Percentiles rank a stretch among this genome's conserved stretches.
These are phyloP conservation scores for Magnolia kwangsiensis DNA, from an alignment of 164 flowering plant species.

Conservation along the genomic window DNA sequence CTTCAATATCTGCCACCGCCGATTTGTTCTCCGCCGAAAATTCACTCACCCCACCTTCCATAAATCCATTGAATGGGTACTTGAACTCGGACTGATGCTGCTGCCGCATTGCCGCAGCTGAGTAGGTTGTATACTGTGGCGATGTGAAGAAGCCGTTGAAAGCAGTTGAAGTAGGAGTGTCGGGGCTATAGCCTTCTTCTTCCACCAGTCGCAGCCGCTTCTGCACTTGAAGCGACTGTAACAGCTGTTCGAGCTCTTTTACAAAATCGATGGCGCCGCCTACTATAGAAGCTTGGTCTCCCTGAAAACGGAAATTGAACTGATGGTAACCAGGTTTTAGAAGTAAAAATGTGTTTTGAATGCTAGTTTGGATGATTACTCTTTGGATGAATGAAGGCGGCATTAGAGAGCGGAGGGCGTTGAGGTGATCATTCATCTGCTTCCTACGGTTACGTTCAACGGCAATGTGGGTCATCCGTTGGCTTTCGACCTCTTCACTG, in stretches of 20 bases:
- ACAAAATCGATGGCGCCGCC: slow-evolving; percentile 76
- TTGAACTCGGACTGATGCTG: neutral
- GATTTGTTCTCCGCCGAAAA: slow-evolving; percentile 24
- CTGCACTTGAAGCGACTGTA: slow-evolving; percentile 50
- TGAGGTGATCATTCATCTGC: slow-evolving; percentile 65
- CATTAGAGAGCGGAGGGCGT: slow-evolving; percentile 50
- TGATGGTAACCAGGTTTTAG: neutral
- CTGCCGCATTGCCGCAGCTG: neutral
- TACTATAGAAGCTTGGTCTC: slow-evolving; percentile 70
- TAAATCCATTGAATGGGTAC: slow-evolving; percentile 2
- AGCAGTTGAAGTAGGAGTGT: slow-evolving; percentile 10
- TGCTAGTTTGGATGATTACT: slow-evolving; percentile 22
- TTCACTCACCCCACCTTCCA: slow-evolving; percentile 7
- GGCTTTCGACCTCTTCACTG: slow-evolving; percentile 59
- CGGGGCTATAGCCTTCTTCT: slow-evolving; percentile 11
- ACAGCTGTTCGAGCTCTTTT: slow-evolving; percentile 58
- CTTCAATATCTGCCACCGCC: slow-evolving; percentile 37
- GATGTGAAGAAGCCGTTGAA: slow-evolving; percentile 27
- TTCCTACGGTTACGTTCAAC: slow-evolving; percentile 66
- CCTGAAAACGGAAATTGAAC: slow-evolving; percentile 26
- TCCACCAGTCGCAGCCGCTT: slow-evolving; percentile 26
- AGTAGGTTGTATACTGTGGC: slow-evolving; percentile 23
- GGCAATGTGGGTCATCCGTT: slow-evolving; percentile 71
- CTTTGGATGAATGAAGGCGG: slow-evolving; percentile 50
- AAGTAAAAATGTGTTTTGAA: neutral